Conservation (phyloP, 129 eudicot species). For the Arctium minus region DNA sequence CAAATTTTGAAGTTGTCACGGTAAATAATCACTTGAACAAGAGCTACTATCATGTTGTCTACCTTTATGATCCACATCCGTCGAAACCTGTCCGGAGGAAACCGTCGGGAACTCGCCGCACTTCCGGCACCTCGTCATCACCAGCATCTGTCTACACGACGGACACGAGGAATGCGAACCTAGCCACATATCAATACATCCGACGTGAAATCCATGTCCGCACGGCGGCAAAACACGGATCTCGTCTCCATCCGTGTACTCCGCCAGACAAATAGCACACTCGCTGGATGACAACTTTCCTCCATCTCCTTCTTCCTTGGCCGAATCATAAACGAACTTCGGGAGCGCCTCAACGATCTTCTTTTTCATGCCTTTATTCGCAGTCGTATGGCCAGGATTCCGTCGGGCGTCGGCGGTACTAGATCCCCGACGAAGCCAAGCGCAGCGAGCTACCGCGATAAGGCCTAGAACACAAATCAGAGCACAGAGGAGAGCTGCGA, state of each 20-base stretch:
- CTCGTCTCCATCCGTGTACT: conserved; percentile 66
- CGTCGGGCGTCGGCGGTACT: neutral
- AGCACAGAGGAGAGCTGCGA: conserved; percentile 75
- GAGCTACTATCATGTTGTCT: conserved; percentile 17
- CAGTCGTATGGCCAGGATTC: conserved; percentile 18
- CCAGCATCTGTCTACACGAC: conserved; percentile 66
- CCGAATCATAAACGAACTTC: conserved; percentile 29
- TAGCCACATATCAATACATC: conserved; percentile 80
- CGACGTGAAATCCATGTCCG: conserved; percentile 73
- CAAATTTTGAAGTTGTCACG: conserved; percentile 9
- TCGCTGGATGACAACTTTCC: conserved; percentile 28
- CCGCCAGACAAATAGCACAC: conserved; percentile 84
- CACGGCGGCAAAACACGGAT: conserved; percentile 82
- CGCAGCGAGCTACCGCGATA: conserved; percentile 61
- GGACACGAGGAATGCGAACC: conserved; percentile 86
- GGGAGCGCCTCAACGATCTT: conserved; percentile 51
- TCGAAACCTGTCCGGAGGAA: conserved; percentile 10
- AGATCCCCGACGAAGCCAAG: conserved; percentile 56
- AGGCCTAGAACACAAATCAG: conserved; percentile 64
- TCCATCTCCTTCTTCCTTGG: neutral
- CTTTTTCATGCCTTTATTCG: conserved; percentile 60
- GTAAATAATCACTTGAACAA: conserved; percentile 35
- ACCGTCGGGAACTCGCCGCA: conserved; percentile 55
- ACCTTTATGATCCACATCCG: conserved; percentile 17
- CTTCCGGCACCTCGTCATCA: conserved; percentile 49